phyloP scores from a whole-genome alignment of 1,139 yeast species.

The Komagataea norvegica region DNA sequence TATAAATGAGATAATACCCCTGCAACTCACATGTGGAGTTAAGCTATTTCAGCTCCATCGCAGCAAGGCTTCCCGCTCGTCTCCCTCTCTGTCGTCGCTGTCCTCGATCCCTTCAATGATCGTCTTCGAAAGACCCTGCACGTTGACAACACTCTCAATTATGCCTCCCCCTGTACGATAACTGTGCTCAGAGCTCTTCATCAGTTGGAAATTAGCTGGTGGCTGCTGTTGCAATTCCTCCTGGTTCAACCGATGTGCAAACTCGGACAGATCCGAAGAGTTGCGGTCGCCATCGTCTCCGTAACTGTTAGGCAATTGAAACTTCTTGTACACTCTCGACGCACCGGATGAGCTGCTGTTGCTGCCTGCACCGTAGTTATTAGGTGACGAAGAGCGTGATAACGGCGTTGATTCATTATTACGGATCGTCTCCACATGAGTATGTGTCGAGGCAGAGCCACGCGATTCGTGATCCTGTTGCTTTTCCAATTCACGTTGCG shows the following conservation, averaged over 20 bases:
- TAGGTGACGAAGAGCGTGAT: slow-evolving; percentile 19
- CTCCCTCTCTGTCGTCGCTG: slow-evolving; percentile 21
- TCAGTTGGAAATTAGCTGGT: neutral
- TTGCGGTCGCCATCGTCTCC: slow-evolving; percentile 3
- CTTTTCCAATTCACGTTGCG: slow-evolving; percentile 5
- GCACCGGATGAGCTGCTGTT: slow-evolving; percentile 3
- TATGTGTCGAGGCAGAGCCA: too few species aligned
- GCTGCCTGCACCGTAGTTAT: slow-evolving; percentile 18
- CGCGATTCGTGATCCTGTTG: neutral
- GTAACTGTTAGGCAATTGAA: slow-evolving; percentile 10
- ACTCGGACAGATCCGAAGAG: slow-evolving; percentile 20
- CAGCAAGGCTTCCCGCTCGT: slow-evolving; percentile 6
- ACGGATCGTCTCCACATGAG: too few species aligned
- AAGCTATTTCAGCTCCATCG: neutral
- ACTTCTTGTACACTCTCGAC: slow-evolving; percentile 12
- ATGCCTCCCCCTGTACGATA: slow-evolving; percentile 66
- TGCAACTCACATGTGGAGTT: too few species aligned
- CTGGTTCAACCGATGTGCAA: slow-evolving; percentile 7
- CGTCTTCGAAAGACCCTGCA: slow-evolving; percentile 82
- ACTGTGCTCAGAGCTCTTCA: slow-evolving; percentile 16
- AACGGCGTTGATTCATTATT: slow-evolving; percentile 4
- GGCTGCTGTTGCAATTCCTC: slow-evolving; percentile 1
- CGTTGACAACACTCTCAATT: slow-evolving; percentile 78
- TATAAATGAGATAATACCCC: too few species aligned
- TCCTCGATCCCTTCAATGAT: slow-evolving; percentile 62